phyloP scores from a whole-genome alignment of 306 rosid genomes.

The Dalbergia oliveri region DNA sequence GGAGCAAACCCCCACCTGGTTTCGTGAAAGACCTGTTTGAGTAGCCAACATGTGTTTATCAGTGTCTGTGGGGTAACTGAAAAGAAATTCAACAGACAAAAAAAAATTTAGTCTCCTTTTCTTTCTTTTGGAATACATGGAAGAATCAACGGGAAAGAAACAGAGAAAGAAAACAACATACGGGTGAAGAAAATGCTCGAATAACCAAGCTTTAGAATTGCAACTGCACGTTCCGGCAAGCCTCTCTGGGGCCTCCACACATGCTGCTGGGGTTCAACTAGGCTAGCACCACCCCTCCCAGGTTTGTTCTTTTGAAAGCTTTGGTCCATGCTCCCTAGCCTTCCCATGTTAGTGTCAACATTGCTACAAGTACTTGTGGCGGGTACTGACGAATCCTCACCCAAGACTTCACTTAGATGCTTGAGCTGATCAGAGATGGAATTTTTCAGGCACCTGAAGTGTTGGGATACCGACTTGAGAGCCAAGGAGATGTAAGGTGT shows the following conservation, averaged over 20 bases:
- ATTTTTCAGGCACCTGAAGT: conserved; percentile 68
- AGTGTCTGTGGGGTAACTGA: conserved; percentile 96
- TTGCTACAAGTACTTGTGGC: conserved; percentile 47
- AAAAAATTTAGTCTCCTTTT: not conserved
- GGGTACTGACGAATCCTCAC: conserved; percentile 65
- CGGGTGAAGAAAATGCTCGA: conserved; percentile 99
- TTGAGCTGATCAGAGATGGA: conserved; percentile 75
- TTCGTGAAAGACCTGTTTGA: conserved; percentile 95
- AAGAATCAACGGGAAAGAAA: conserved; percentile 6
- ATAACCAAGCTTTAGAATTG: conserved; percentile 92
- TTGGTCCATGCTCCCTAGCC: conserved; percentile 64
- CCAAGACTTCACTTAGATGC: conserved; percentile 54
- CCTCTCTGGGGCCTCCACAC: conserved; percentile 97
- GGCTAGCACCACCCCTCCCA: conserved; percentile 48
- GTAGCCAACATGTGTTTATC: conserved; percentile 96
- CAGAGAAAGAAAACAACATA: conserved; percentile 48
- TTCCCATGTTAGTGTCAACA: conserved; percentile 50
- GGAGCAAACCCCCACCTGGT: conserved; percentile 77
- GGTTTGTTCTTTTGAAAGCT: conserved; percentile 65
- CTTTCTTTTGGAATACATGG: not conserved
- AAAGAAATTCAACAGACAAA: conserved; percentile 24
- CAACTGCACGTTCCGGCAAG: conserved; percentile 85
- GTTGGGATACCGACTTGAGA: conserved; percentile 67
- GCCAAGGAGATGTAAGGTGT: conserved; percentile 81
- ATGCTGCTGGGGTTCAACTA: conserved; percentile 72